Conservation (phyloP, 208 protist genomes). For the Trypanosoma melophagium region DNA sequence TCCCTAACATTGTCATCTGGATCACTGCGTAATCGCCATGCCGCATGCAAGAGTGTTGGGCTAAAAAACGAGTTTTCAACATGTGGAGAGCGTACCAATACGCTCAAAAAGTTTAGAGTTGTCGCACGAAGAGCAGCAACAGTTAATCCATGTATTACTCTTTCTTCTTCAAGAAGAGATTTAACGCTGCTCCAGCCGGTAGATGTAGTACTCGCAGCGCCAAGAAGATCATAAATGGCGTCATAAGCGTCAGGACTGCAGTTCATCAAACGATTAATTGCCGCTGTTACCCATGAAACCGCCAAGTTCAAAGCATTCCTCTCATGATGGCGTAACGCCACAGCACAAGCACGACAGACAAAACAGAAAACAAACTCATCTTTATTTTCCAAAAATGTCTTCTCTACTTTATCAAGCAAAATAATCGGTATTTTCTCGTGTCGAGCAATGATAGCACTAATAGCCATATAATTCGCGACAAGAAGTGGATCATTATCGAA, state of each 20-base stretch:
- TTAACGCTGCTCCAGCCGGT: slow-evolving; percentile 43
- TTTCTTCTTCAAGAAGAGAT: slow-evolving; percentile 25
- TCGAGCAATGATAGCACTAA: slow-evolving; percentile 58
- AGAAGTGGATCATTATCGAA: slow-evolving; percentile 66
- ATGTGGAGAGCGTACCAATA: slow-evolving; percentile 43
- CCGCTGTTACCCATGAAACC: slow-evolving; percentile 37
- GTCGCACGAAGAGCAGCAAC: slow-evolving; percentile 30
- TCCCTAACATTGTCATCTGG: slow-evolving; percentile 53
- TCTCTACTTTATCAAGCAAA: slow-evolving; percentile 37
- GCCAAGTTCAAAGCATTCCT: slow-evolving; percentile 46
- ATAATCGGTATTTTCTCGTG: slow-evolving; percentile 27
- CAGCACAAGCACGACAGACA: slow-evolving; percentile 59
- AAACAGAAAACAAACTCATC: slow-evolving; percentile 54
- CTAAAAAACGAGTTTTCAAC: slow-evolving; percentile 45
- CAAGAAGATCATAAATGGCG: slow-evolving; percentile 53
- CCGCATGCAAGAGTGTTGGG: slow-evolving; percentile 37
- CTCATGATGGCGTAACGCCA: slow-evolving; percentile 50
- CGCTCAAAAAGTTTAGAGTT: slow-evolving; percentile 40
- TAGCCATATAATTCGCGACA: slow-evolving; percentile 72
- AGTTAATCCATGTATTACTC: slow-evolving; percentile 35
- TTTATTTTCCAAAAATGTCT: slow-evolving; percentile 25
- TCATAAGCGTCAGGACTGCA: slow-evolving; percentile 33
- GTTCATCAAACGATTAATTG: slow-evolving; percentile 20
- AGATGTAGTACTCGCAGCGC: slow-evolving; percentile 42
- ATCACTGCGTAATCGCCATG: slow-evolving; percentile 47